phyloP scores from a whole-genome alignment of 1,139 yeast species.

The Ashbya aceris region DNA sequence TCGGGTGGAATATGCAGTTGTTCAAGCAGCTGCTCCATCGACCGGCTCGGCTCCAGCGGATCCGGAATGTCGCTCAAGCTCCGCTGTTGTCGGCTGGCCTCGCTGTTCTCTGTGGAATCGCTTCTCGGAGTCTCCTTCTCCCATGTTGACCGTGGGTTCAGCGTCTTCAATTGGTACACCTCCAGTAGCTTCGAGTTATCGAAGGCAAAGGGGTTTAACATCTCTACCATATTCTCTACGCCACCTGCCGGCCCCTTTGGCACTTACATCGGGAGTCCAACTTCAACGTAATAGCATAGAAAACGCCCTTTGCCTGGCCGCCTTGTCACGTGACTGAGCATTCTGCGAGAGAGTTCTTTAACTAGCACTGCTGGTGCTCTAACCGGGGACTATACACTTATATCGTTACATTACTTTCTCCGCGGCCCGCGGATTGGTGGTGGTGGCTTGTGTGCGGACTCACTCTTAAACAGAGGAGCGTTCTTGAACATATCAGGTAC shows the following conservation, averaged over 20 bases:
- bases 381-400: no score
- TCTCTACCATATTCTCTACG: no score
- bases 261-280: no score
- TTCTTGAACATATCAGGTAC: constrained; percentile 82
- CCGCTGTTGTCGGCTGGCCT: not conserved
- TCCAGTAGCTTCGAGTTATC: constrained; percentile 30
- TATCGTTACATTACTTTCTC: constrained; percentile 24
- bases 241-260: no score
- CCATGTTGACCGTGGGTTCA: constrained; percentile 34
- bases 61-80: constrained; percentile 11
- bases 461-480: constrained; percentile 78
- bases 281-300: no score
- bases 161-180: constrained; percentile 35
- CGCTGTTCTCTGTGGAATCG: constrained; percentile 11
- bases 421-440: constrained; percentile 64
- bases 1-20: constrained; percentile 35
- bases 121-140: constrained; percentile 23
- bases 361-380: no score
- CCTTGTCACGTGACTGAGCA: no score
- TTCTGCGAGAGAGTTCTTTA: no score
- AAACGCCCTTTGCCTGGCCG: no score
- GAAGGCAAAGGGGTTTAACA: constrained; percentile 14
- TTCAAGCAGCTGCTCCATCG: constrained; percentile 36
- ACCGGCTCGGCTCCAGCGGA: constrained; percentile 13
- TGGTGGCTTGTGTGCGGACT: constrained; percentile 50